Base-by-base conservation (phyloP, 2,329 filamentous ascomycete species). In the Sporothrix dimorphospora region DNA sequence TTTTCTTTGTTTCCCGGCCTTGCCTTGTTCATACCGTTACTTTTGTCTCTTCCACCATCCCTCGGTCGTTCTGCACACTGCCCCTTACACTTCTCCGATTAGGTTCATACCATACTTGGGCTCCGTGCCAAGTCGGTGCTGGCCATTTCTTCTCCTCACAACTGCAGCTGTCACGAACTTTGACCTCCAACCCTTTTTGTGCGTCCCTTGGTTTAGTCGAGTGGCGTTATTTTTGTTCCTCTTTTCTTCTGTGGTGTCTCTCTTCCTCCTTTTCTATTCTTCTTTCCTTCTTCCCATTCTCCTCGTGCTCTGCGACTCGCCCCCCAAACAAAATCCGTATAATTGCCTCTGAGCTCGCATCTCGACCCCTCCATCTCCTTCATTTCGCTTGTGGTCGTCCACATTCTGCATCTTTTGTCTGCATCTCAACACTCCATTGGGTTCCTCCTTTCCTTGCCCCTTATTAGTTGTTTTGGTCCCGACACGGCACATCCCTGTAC, bases 321-420 rank as follows among this genome's bases (percentile, higher is more conserved):
- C 38, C 34, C 38, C 7, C n/a, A n/a, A 12, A 63, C 38, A 63
- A 3, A 9, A 16, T 59, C 30, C 11, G 30, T 59, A 61, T 24
- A 61, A 40, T 11, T 61, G 34, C 34, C 34, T 40, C 57, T 61
- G n/a, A 21, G n/a, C 34, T 21, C 16, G 53, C 53, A 34, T 11
- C 30, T 61, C n/a, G 42, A 4, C 16, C 16, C 53, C 14, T 34
- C 34, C 63, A 16, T 19, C 14, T 14, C 24, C 1, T 30, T 67
- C 63, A 67, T 67, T 47, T 68, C 65, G 65, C 47, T 68, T 68
- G 47, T 3, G n/a, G 47, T 38, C n/a, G 27, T 45, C 63, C 63
- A 67, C 63, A 12, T 27, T 51, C 45, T 47, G 24, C 40, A 49
- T 34, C 24, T 67, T 19, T 30, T 38, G 4, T 45, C 8, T 49